Conservation (phyloP, 2,329 filamentous ascomycete species). For the Aspergillus felis region DNA sequence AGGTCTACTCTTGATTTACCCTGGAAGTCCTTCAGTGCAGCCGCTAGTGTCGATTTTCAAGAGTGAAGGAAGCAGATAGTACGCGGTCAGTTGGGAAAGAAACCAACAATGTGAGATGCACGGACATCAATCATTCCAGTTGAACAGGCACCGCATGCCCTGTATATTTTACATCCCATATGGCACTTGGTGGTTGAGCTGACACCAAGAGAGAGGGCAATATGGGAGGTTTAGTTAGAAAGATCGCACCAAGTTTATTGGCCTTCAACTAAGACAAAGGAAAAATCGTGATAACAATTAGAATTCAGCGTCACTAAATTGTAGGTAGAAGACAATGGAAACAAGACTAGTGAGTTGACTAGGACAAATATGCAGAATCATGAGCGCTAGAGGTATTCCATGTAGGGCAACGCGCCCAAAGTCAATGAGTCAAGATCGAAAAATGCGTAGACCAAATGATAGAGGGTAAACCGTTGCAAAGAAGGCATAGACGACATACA, state of each 20-base stretch:
- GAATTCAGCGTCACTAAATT: neutral
- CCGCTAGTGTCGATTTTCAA: neutral
- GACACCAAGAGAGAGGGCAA: neutral
- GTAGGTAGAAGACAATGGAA: neutral
- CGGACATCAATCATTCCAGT: neutral
- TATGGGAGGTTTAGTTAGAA: neutral
- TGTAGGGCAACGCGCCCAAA: conserved; percentile 11
- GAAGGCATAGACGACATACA: conserved; percentile 24
- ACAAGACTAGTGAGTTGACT: conserved; percentile 1
- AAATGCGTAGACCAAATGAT: conserved; percentile 5
- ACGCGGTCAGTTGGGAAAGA: neutral
- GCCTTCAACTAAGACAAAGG: neutral
- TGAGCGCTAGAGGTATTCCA: conserved; percentile 19
- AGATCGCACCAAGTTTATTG: neutral
- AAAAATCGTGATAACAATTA: neutral
- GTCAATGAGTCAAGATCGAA: conserved; percentile 15
- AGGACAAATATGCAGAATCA: conserved; percentile 16
- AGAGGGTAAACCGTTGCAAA: conserved; percentile 9
- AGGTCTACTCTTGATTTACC: neutral
- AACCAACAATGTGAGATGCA: neutral
- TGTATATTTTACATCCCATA: neutral
- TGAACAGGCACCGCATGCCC: neutral
- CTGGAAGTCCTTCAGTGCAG: neutral
- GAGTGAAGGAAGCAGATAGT: neutral
- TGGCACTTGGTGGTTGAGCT: neutral